Base-by-base conservation (phyloP, 345 rosid species). In the Melaleuca alternifolia region DNA sequence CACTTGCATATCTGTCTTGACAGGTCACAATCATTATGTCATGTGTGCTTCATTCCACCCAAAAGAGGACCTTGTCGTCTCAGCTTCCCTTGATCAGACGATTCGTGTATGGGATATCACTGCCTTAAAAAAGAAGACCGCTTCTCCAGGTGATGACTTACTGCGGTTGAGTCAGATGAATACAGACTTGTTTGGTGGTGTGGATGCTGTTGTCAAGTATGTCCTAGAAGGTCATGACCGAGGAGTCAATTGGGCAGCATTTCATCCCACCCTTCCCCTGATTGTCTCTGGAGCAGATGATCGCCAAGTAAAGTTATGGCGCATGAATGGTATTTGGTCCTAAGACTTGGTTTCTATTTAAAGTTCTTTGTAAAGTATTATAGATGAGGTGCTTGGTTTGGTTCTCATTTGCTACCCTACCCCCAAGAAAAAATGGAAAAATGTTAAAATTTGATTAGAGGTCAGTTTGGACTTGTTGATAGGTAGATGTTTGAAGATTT, bases 271-370 rank as follows among this genome's bases (percentile, higher is more conserved):
- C 37, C 94, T 97, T 83, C 99, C 99, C 86, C 91, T 97, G 87
- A 96, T 97, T 54, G 99, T 97, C 88, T 97, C 99, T 0, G 99
- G 99, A 87, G 99, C 99, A 51, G 99, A 97, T 93, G 99, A 97
- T 86, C 98, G 98, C 51, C 98, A 97, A 93, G 96, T 97, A 85
- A 97, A 97, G 89, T 90, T 96, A 86, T 97, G 99, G 99, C 97
- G 99, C 84, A 96, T 95, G 98, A 97, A 95, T 85, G 99, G 99
- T 96, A 91, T 62, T 50, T 54, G 14, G 65, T 14, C 33, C 85
- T 52, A 44, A 84, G 48, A 16, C 50, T 59, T 59, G 33, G 30
- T 59, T 59, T 59, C 33, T n/a, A 26, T 41, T 12, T 59, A 14
- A 59, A 59, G 65, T 20, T 44, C 87, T 61, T 41, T 59, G 65